These are phyloP conservation scores for Aciculosporium take DNA, from an alignment of 2,329 filamentous ascomycete species.

Conservation along the genomic window DNA sequence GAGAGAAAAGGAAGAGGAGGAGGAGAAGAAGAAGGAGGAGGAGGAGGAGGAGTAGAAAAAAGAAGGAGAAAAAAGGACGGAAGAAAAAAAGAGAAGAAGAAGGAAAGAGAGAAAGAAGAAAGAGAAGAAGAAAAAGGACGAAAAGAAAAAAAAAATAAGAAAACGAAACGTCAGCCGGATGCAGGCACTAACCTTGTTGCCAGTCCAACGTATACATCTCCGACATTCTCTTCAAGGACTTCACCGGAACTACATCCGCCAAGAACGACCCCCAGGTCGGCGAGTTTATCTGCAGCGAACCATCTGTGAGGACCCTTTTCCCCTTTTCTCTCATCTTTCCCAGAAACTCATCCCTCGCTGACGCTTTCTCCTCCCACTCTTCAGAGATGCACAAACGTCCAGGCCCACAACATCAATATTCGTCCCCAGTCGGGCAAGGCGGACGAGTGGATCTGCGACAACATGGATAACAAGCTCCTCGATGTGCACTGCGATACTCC, in stretches of 20 bases:
- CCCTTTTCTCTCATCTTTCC: too few species aligned
- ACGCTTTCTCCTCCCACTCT: too few species aligned
- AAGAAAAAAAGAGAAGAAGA: too few species aligned
- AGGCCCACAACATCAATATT: background rate
- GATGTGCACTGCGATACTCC: background rate
- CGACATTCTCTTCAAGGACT: background rate
- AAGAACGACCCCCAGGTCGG: background rate
- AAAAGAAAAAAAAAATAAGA: too few species aligned
- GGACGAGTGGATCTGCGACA: background rate
- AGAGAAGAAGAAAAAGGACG: too few species aligned
- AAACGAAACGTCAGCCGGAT: too few species aligned
- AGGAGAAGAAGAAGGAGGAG: too few species aligned
- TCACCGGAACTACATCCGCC: background rate
- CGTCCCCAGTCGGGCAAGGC: background rate
- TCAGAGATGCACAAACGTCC: background rate
- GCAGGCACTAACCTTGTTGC: background rate
- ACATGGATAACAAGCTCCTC: background rate
- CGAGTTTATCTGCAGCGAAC: background rate
- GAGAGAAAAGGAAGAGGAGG: background rate
- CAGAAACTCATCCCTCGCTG: too few species aligned
- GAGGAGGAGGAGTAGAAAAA: too few species aligned
- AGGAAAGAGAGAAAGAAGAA: too few species aligned
- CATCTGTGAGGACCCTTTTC: background rate
- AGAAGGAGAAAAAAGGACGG: too few species aligned
- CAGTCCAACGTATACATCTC: background rate